These are phyloP conservation scores for Acanthamoeba divionensis DNA, from an alignment of 208 protist species.

Conservation along the genomic window DNA sequence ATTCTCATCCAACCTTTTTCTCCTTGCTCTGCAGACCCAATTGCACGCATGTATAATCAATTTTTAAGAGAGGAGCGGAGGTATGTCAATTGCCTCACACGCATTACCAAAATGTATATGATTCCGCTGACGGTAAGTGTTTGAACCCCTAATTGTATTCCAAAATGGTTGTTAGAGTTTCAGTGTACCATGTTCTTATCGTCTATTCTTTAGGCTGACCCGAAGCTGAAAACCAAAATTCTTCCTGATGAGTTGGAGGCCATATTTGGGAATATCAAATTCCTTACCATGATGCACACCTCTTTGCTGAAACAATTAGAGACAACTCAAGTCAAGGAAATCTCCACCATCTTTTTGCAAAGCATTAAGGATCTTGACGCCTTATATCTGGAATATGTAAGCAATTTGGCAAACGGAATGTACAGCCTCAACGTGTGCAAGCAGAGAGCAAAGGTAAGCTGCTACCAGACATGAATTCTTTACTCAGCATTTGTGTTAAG, in stretches of 20 bases:
- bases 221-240: conserved; percentile 34
- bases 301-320: conserved; percentile 16
- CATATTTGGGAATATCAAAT: conserved; percentile 49
- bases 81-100: neutral
- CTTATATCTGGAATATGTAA: neutral
- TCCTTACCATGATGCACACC: neutral
- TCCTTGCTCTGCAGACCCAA: neutral
- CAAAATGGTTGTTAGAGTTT: no score
- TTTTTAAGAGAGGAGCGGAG: conserved; percentile 2
- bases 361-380: neutral
- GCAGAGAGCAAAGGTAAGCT: conserved; percentile 3
- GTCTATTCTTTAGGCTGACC: neutral
- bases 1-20: neutral
- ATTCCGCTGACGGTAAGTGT: conserved; percentile 5
- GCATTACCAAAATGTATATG: conserved; percentile 43
- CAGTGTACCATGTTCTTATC: no score
- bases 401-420: conserved; percentile 34
- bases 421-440: neutral
- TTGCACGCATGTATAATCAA: neutral
- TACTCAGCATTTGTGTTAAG: no score
- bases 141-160: neutral
- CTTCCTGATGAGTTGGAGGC: neutral
- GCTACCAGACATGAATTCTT: no score
- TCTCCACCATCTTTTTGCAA: conserved; percentile 18
- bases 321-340: neutral